Percentiles rank a stretch among this genome's conserved stretches.
Evolutionary conservation across 2,329 filamentous ascomycete genomes (phyloP).

Genomic region (Monilinia vaccinii-corymbosi): DNA sequence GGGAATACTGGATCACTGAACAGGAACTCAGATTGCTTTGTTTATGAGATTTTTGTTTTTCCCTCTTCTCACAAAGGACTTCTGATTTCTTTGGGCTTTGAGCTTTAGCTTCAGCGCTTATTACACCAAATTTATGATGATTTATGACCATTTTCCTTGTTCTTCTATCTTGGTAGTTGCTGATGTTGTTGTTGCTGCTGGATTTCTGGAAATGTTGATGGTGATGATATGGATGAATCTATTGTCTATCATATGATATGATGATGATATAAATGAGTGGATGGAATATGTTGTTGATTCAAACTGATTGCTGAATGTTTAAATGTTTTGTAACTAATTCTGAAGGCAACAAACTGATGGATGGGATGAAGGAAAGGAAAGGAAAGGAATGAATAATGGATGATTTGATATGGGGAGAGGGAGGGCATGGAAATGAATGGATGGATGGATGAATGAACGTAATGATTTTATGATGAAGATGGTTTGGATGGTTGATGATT

Average conservation of each 20-base stretch:
- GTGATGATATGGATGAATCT: not conserved
- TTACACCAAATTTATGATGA: constrained; percentile 6
- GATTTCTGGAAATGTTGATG: not conserved
- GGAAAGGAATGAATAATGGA: not conserved
- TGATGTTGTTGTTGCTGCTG: not conserved
- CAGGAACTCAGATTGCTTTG: not conserved
- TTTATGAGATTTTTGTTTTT: not conserved
- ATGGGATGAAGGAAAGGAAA: not conserved
- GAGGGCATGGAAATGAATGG: not conserved
- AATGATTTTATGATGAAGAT: constrained; percentile 6
- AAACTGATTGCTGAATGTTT: not conserved
- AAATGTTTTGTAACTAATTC: constrained; percentile 1
- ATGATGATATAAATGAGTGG: not conserved
- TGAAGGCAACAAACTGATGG: not conserved
- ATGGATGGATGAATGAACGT: not conserved
- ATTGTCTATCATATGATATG: not conserved
- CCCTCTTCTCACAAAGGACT: not conserved
- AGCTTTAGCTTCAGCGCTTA: not conserved
- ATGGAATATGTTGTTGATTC: not conserved
- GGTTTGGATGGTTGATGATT: not conserved
- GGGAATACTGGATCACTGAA: constrained; percentile 5
- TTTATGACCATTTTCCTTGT: constrained; percentile 6
- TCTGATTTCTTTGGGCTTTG: not conserved
- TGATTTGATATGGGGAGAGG: not conserved
- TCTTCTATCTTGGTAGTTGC: not conserved